Base-by-base conservation (phyloP, 441 rosid genomes). In the Bruguiera hainesii region DNA sequence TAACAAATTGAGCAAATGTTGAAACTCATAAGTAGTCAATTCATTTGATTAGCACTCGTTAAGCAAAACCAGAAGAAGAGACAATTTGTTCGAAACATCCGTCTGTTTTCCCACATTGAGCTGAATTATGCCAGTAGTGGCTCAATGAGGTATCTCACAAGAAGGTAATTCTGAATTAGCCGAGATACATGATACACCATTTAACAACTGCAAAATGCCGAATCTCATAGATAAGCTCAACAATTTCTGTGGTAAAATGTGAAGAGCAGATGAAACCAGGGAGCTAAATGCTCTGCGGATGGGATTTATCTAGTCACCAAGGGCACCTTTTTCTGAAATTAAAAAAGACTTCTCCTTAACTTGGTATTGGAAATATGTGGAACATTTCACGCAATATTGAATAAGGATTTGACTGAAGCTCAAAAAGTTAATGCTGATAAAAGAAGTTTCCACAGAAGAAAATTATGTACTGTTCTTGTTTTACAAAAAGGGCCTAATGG, bases 281-380 rank as follows among this genome's bases (percentile, higher is more conserved):
- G 56, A 19, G 20, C 56, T 7, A 60, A 5, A 33, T 8, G 33
- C 30, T 16, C 16, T 2, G 37, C 37, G 37, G 37, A 33, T 33
- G 37, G 88, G 96, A 61, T 84, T 75, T 13, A 78, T 79, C 82
- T 77, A 86, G 79, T 91, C 98, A 28, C 94, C 87, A 53, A 88
- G 84, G 64, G 84, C 90, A 15, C 96, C 91, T 65, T 81, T 80
- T 70, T 87, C 96, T 6, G 93, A 91, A 67, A 84, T 71, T 33
- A 55, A 18, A 88, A 71, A 11, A 11, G 18, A 42, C 48, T 39
- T 42, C 18, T 42, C 48, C 48, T 42, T 42, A 4, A 13, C 48
- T 11, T 42, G 0, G 8, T 33, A 5, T 33, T 33, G 37, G 48
- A 42, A 42, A 42, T 42, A 11, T 42, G 48, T 13, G 5, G 46